phyloP scores from a whole-genome alignment of 176 grass and related monocot species.

The Coix lacrymajobi region DNA sequence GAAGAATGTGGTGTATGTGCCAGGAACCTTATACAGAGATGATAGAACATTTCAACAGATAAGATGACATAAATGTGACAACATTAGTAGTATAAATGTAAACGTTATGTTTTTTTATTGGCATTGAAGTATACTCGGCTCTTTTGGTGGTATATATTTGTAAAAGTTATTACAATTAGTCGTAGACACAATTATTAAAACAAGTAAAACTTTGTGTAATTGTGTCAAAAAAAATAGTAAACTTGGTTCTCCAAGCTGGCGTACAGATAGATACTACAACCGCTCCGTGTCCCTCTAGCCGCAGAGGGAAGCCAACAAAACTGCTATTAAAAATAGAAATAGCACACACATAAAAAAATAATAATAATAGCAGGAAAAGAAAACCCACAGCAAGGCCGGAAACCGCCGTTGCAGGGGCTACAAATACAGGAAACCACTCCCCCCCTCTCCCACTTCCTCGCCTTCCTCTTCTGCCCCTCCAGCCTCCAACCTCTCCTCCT shows the following conservation, averaged over 20 bases:
- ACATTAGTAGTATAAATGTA: no score
- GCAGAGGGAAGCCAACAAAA: slow-evolving; percentile 8
- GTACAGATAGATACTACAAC: neutral
- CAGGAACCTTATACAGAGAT: no score
- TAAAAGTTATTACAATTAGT: no score
- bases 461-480: neutral
- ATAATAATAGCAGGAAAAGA: neutral
- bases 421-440: slow-evolving; percentile 24
- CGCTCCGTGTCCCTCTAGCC: neutral
- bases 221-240: no score
- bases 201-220: no score
- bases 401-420: slow-evolving; percentile 14
- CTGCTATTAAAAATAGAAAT: neutral
- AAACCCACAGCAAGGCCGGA: neutral
- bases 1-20: no score
- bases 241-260: neutral
- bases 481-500: neutral
- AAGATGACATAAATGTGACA: no score
- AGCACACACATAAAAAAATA: neutral
- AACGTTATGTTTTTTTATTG: no score
- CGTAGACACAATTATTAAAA: no score
- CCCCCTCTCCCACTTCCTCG: neutral
- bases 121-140: neutral
- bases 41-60: no score
- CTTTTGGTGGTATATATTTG: neutral